These are phyloP conservation scores for Mallotus nudiflorus DNA, from an alignment of 345 rosid species.

Conservation along the genomic window DNA sequence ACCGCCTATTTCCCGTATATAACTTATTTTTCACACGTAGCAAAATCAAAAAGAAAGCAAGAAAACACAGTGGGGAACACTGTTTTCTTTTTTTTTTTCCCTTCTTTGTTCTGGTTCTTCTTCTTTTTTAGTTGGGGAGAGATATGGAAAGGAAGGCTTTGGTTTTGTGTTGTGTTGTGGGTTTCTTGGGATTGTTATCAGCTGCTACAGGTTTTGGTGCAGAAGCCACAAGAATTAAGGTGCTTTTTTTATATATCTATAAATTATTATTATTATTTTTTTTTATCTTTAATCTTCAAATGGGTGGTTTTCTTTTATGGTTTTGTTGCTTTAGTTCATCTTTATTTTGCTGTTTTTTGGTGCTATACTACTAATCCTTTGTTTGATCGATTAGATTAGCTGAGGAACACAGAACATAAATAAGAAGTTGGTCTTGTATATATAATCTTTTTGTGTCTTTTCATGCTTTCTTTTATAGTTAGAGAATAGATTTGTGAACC, in stretches of 20 bases:
- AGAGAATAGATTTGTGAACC: not conserved
- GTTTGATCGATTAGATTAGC: not conserved
- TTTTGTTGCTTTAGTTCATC: not conserved
- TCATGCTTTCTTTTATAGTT: not conserved
- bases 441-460: not conserved
- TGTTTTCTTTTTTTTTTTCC: not conserved
- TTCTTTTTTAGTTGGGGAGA: too few relatives aligned
- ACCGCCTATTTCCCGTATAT: not conserved
- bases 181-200: constrained; percentile 64
- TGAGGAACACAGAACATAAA: not conserved
- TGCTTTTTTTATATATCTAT: not conserved
- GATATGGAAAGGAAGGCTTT: constrained; percentile 71
- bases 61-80: not conserved
- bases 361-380: too few relatives aligned
- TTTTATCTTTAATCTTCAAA: not conserved
- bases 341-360: too few relatives aligned
- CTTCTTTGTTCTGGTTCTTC: too few relatives aligned
- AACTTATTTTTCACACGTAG: not conserved
- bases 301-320: not conserved
- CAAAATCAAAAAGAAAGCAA: not conserved
- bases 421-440: not conserved
- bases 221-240: constrained; percentile 90
- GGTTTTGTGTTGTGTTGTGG: constrained; percentile 51
- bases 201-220: constrained; percentile 89
- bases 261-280: constrained; percentile 3